A percentile compares a stretch with the other conserved stretches of the same genome.
These are phyloP conservation scores for Leptographium lundbergii DNA, from an alignment of 2,329 filamentous ascomycete species.

Conservation along the genomic window DNA sequence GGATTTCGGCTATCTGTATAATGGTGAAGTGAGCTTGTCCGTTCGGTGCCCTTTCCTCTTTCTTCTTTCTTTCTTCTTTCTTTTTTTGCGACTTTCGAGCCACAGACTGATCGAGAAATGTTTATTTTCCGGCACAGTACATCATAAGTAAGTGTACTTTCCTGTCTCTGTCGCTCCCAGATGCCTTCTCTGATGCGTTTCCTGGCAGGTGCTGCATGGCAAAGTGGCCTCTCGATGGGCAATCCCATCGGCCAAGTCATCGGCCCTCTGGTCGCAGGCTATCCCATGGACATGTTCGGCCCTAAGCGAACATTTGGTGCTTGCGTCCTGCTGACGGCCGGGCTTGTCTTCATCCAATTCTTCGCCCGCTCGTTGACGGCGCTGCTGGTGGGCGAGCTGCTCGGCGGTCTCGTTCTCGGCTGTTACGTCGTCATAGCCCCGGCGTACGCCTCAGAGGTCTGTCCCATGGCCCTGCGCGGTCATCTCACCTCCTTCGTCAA, in stretches of 20 bases:
- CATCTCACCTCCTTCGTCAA: constrained; percentile 48
- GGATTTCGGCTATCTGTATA: constrained; percentile 40
- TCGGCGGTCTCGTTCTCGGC: constrained; percentile 48
- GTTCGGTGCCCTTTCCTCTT: not conserved
- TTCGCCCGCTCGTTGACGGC: constrained; percentile 42
- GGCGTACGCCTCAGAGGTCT: constrained; percentile 49
- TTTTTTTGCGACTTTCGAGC: not conserved
- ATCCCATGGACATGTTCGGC: constrained; percentile 32
- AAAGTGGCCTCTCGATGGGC: constrained; percentile 36
- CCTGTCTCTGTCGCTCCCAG: not conserved
- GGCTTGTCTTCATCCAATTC: constrained; percentile 50
- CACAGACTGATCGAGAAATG: not conserved
- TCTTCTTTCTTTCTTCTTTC: not conserved
- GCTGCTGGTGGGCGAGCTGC: constrained; percentile 47
- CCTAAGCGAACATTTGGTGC: constrained; percentile 30
- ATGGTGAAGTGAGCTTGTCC: constrained; percentile 20
- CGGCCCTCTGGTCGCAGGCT: constrained; percentile 36
- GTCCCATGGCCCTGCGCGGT: constrained; percentile 43
- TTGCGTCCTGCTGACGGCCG: constrained; percentile 29
- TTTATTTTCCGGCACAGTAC: not conserved
- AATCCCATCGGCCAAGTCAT: constrained; percentile 45
- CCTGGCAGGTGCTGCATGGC: constrained; percentile 26
- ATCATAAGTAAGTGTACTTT: not conserved
- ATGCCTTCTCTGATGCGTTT: not conserved
- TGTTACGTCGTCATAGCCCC: constrained; percentile 47